phyloP scores from a whole-genome alignment of 345 rosid species.

The Salix purpurea region DNA sequence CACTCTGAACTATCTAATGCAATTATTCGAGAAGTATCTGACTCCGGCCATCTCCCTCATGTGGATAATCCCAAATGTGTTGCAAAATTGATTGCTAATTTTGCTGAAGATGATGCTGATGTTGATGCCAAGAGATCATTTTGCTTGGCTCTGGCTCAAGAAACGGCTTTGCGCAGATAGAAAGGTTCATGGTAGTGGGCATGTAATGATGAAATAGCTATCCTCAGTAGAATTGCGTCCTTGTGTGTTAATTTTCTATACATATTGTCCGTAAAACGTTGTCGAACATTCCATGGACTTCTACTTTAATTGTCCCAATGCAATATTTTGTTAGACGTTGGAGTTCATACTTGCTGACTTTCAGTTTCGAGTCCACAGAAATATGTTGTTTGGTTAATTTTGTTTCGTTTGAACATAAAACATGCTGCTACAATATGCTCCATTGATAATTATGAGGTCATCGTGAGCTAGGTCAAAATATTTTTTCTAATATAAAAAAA shows the following conservation, averaged over 20 bases:
- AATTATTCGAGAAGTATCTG: constrained; percentile 56
- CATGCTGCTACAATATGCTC: too few species aligned
- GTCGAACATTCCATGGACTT: neutral
- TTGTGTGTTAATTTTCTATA: neutral
- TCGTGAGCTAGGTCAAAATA: too few species aligned
- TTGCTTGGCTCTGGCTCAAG: neutral
- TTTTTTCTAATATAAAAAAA: too few species aligned
- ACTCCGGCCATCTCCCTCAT: constrained; percentile 88
- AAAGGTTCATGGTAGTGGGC: neutral
- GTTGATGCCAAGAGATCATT: neutral
- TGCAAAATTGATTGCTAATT: constrained; percentile 55
- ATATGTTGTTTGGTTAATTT: too few species aligned
- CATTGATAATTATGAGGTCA: too few species aligned
- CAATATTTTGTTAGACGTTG: neutral
- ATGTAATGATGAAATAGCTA: neutral
- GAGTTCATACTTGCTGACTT: too few species aligned
- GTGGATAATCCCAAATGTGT: constrained; percentile 63
- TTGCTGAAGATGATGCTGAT: constrained; percentile 24
- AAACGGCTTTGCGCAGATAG: neutral
- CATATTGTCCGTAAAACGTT: neutral
- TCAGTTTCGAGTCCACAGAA: too few species aligned
- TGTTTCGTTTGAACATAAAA: too few species aligned
- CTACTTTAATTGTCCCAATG: neutral
- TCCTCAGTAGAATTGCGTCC: neutral
- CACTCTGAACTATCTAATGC: constrained; percentile 65